Conservation (phyloP, 73 alveolate genomes). For the Blepharisma japonicum region DNA sequence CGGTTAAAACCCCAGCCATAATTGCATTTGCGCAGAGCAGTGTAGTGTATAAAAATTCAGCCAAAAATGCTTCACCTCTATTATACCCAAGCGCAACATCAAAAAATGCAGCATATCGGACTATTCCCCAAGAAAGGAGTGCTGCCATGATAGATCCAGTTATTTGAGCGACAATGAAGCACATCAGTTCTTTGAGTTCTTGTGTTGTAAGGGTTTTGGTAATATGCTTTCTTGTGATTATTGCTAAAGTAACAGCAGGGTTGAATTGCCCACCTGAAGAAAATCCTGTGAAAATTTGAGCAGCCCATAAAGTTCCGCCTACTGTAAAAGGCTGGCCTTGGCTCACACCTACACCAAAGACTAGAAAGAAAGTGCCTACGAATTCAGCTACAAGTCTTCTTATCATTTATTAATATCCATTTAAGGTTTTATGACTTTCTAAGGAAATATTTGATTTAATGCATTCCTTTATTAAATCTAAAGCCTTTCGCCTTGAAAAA, state of each 20-base stretch:
- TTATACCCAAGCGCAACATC: conserved; percentile 19
- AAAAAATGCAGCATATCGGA: neutral
- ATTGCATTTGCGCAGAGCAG: conserved; percentile 2
- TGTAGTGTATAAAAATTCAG: neutral
- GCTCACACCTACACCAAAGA: conserved; percentile 16
- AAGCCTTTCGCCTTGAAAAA: too few relatives aligned
- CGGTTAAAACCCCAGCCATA: conserved; percentile 10
- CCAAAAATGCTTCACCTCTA: conserved; percentile 3
- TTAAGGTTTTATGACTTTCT: too few relatives aligned
- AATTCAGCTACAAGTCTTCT: conserved; percentile 30
- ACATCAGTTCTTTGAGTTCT: neutral
- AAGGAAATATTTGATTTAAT: too few relatives aligned
- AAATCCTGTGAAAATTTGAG: conserved; percentile 22
- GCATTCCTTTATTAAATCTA: too few relatives aligned
- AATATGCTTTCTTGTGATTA: neutral
- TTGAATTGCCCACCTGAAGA: conserved; percentile 30
- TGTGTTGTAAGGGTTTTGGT: neutral
- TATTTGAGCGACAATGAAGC: neutral
- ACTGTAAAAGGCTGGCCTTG: conserved; percentile 11
- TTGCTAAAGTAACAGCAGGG: conserved; percentile 27
- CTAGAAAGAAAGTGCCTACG: conserved; percentile 17
- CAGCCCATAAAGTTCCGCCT: conserved; percentile 30
- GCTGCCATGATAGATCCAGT: neutral
- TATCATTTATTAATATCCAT: neutral
- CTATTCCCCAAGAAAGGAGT: conserved; percentile 5